Conservation (phyloP, 176 grass and related monocot genomes). For the Chloris gayana region DNA sequence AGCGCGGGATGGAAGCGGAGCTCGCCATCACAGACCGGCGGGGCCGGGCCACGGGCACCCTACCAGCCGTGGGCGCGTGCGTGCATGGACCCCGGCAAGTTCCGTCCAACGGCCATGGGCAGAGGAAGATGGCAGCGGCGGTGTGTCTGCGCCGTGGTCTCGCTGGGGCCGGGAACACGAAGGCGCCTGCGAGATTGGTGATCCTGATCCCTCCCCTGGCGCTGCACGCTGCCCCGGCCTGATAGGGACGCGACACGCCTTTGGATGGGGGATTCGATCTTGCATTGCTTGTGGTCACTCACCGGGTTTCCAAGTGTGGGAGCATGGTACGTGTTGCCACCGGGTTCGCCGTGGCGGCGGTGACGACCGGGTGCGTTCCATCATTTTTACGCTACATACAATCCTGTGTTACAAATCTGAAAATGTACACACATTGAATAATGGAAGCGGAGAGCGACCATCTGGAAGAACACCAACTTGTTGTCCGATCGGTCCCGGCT, state of each 20-base stretch:
- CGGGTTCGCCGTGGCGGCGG: neutral
- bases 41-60: neutral
- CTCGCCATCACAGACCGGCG: slow-evolving; percentile 3
- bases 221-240: neutral
- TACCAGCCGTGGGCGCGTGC: neutral
- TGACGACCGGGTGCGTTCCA: no score
- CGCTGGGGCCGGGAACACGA: neutral
- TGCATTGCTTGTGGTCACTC: neutral
- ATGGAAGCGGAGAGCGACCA: neutral
- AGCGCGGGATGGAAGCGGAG: slow-evolving; percentile 39
- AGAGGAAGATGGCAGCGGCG: slow-evolving; percentile 11
- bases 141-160: slow-evolving; percentile 1
- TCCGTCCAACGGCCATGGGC: neutral
- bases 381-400: no score
- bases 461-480: neutral
- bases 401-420: no score
- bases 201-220: neutral
- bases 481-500: neutral
- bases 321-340: neutral
- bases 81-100: neutral
- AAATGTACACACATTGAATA: no score
- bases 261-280: no score
- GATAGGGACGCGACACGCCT: neutral
- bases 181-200: neutral
- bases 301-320: neutral